phyloP scores from a whole-genome alignment of 257 asterid genomes.

The Penstemon barbatus region DNA sequence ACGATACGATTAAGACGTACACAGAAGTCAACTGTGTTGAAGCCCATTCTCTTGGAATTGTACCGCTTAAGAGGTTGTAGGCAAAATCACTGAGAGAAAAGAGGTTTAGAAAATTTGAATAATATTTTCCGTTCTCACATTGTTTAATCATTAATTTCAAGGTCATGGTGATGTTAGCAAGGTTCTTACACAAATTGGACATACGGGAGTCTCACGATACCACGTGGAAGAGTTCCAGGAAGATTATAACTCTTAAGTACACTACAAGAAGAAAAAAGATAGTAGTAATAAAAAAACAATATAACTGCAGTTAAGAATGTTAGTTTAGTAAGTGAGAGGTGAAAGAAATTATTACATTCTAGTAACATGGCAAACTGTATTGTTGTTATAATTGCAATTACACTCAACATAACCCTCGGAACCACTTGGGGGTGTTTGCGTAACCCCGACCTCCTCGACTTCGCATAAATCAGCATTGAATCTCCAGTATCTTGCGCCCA shows the following conservation, averaged over 20 bases:
- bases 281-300: not conserved
- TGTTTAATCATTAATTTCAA: constrained; percentile 14
- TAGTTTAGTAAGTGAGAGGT: constrained; percentile 1
- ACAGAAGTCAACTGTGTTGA: constrained; percentile 50
- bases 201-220: constrained; percentile 59
- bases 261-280: constrained; percentile 47
- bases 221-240: constrained; percentile 75
- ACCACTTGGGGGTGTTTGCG: constrained; percentile 48
- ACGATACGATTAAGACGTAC: constrained; percentile 37
- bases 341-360: constrained; percentile 45
- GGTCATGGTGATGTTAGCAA: constrained; percentile 18
- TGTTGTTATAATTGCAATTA: constrained; percentile 45
- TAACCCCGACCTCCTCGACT: constrained; percentile 55
- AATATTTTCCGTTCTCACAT: not conserved
- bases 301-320: not conserved
- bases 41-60: constrained; percentile 88
- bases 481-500: constrained; percentile 77
- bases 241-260: constrained; percentile 70
- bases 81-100: constrained; percentile 72
- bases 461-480: constrained; percentile 62
- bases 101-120: constrained; percentile 8
- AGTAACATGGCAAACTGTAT: constrained; percentile 59
- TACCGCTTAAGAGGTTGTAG: constrained; percentile 72
- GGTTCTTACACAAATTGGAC: constrained; percentile 60
- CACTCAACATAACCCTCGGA: constrained; percentile 59